Evolutionary conservation across 768 basidiomycete species (phyloP).

Genomic region (Butyriboletus loyo): DNA sequence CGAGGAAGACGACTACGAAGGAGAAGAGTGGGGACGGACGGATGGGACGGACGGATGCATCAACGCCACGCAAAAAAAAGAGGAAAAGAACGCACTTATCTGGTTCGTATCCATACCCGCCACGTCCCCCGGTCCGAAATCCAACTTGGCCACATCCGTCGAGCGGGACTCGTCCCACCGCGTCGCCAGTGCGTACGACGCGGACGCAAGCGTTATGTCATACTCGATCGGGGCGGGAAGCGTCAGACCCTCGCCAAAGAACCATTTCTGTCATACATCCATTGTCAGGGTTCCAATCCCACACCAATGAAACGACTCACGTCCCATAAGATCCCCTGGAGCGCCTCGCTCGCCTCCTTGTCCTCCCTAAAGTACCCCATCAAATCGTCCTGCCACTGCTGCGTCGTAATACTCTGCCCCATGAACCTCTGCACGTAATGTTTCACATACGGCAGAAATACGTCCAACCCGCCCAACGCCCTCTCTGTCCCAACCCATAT

Average conservation of each 20-base stretch:
- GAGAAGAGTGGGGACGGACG: background rate
- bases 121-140: conserved; percentile 62
- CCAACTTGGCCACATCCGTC: conserved; percentile 42
- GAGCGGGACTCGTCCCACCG: conserved; percentile 69
- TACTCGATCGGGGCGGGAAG: conserved; percentile 77
- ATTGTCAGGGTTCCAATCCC: background rate
- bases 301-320: conserved; percentile 39
- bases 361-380: conserved; percentile 64
- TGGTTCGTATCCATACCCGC: conserved; percentile 69
- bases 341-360: conserved; percentile 53
- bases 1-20: conserved; percentile 73
- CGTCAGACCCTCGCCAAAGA: conserved; percentile 72
- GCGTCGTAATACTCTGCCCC: conserved; percentile 79
- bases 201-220: conserved; percentile 65
- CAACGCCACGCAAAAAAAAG: background rate
- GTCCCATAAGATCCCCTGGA: conserved; percentile 77
- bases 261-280: conserved; percentile 55
- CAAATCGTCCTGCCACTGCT: conserved; percentile 80
- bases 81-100: conserved; percentile 47
- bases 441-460: conserved; percentile 79
- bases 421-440: conserved; percentile 82
- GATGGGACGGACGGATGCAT: background rate
- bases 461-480: conserved; percentile 38
- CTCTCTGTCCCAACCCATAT: conserved; percentile 1
- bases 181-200: conserved; percentile 68